Base-by-base conservation (phyloP, 352 stramenopile genomes). In the Globisporangium parvum region DNA sequence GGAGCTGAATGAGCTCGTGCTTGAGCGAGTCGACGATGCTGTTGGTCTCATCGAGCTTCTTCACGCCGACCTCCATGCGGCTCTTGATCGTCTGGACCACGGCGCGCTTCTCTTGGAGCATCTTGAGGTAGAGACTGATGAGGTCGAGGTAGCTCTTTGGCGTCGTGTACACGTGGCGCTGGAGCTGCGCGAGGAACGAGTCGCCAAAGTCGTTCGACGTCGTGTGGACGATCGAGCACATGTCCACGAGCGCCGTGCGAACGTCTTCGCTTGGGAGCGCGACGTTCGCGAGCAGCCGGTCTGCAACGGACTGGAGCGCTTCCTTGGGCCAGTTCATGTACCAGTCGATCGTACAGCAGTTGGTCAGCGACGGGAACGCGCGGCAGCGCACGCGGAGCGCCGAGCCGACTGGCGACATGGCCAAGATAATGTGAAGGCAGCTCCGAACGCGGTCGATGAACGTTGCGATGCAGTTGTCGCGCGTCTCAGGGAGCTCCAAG, bases 301-400 rank as follows among this genome's bases (percentile, higher is more conserved):
- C 68, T 0, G 94, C 93, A 2, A 98, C 94, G 11, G 84, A 96
- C 41, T 97, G 69, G 8, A 98, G 70, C 2, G 95, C 95, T 41
- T 95, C 83, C 28, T 88, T 79, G 0, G 95, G 93, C 95, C 95
- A 98, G 42, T 93, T 91, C 74, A 97, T 96, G 68, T 92, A 93
- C 92, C 94, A 98, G 63, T 98, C 93, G 54, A 98, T 98, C 0
- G 94, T 98, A 51, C 88, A 97, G 66, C 93, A 98, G 65, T 98
- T 98, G 53, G 98, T 97, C 3, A 98, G 68, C 14, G 91, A 97
- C 2, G 94, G 94, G 55, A 98, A 98, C 5, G 96, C 88, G 4
- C 95, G 78, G 57, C 93, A 98, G 0, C 92, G 85, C 9, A 98
- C 73, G 35, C 95, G 87, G 14, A 98, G 67, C 1, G 89, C 82